Percentiles rank a stretch among this genome's conserved stretches.
Evolutionary conservation across 441 rosid species (phyloP).

Genomic region (Euphorbia schlechtendalii): DNA sequence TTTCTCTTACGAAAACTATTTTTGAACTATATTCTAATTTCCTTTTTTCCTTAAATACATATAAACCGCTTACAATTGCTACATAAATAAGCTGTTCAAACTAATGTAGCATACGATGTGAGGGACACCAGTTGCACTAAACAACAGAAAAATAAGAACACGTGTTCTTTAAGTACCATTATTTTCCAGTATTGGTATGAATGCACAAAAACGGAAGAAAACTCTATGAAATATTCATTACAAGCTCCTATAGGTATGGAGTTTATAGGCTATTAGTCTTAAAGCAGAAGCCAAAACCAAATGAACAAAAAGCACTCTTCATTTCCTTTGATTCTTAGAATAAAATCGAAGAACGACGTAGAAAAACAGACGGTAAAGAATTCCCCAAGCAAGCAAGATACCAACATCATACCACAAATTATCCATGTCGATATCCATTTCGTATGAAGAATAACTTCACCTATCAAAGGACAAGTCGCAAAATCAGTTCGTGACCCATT

Average conservation of each 20-base stretch:
- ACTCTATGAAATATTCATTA: background rate
- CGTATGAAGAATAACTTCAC: constrained; percentile 43
- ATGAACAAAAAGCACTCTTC: constrained; percentile 11
- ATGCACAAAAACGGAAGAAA: background rate
- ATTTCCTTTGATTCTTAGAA: constrained; percentile 51
- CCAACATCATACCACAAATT: constrained; percentile 42
- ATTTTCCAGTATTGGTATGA: too few species aligned
- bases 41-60: too few species aligned
- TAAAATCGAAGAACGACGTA: constrained; percentile 47
- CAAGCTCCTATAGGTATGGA: background rate
- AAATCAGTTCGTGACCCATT: background rate
- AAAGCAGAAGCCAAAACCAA: background rate
- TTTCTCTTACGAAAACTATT: too few species aligned
- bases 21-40: too few species aligned
- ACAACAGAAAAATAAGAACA: too few species aligned
- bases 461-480: constrained; percentile 29
- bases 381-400: constrained; percentile 58
- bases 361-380: constrained; percentile 48
- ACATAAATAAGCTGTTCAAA: too few species aligned
- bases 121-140: too few species aligned
- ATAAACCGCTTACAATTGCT: too few species aligned
- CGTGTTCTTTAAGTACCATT: too few species aligned
- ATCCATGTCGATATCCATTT: constrained; percentile 38
- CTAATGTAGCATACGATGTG: too few species aligned
- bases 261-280: background rate